phyloP scores from a whole-genome alignment of 805 yeast species.

The Lipomyces lipofer region DNA sequence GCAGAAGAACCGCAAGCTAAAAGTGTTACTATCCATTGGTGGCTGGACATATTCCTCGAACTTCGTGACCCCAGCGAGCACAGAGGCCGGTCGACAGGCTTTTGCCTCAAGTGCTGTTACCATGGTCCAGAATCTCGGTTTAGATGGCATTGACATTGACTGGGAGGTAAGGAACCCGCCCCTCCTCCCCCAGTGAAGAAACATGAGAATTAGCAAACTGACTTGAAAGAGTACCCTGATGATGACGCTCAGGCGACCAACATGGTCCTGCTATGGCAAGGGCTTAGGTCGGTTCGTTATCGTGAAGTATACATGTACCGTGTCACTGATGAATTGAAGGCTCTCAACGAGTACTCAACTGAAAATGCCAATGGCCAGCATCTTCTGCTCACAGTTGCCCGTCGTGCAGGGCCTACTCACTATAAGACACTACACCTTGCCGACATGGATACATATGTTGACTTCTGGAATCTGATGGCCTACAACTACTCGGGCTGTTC shows the following conservation, averaged over 20 bases:
- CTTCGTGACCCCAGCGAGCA: conserved; percentile 46
- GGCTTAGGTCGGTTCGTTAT: conserved; percentile 45
- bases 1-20: conserved; percentile 45
- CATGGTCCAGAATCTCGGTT: conserved; percentile 48
- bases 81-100: conserved; percentile 40
- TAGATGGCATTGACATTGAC: conserved; percentile 92
- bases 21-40: conserved; percentile 75
- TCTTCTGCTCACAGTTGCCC: conserved; percentile 48
- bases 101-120: conserved; percentile 55
- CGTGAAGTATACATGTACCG: too few species aligned
- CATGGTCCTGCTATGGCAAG: conserved; percentile 48
- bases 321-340: too few species aligned
- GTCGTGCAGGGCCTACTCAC: conserved; percentile 44
- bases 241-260: conserved; percentile 47
- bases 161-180: too few species aligned
- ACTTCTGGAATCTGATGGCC: conserved; percentile 86
- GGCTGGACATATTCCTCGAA: conserved; percentile 64
- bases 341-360: too few species aligned
- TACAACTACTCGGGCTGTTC: conserved; percentile 79
- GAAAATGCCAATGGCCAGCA: conserved; percentile 50
- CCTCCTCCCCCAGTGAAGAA: too few species aligned
- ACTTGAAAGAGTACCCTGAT: conserved; percentile 71
- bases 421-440: conserved; percentile 44
- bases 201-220: too few species aligned
- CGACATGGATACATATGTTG: conserved; percentile 58